Base-by-base conservation (phyloP, 371 early-diverging fungal genomes). In the Syncephalastrum contaminatum region DNA sequence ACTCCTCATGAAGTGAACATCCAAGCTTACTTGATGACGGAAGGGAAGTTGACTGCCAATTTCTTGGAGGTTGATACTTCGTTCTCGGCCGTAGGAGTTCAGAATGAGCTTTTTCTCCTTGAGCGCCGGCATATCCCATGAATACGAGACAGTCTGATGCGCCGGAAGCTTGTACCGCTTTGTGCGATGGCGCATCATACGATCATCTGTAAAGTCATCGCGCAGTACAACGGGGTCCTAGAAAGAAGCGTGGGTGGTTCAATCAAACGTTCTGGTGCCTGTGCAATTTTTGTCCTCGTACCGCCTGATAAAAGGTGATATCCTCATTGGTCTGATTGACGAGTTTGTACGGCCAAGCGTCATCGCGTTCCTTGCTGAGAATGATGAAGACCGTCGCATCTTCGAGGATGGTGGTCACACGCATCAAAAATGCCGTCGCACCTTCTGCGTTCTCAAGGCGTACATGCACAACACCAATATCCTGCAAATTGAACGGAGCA, bases 61-160 rank as follows among this genome's bases (percentile, higher is more conserved):
- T 66, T 96, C 95, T 62, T 91, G 88, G 39, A 94, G 55, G 48
- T 91, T 92, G 47, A 96, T 83, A 12, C 85, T 80, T 27, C 95
- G 78, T 52, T 91, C 88, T 6, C 75, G 67, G 8, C 89, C 92
- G 54, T 86, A 83, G 5, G 91, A 86, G 22, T 70, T 75, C 21
- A 96, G 49, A 15, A 88, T 86, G 41, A 96, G 66, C 8, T 81
- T 71, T 63, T 94, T 96, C n/a, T 85, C 80, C 20, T 78, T 73
- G 4, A 83, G 69, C 8, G 91, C 86, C 16, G 98, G 99, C 56
- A 85, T 72, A 60, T 99, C 99, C 96, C 97, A 97, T 1, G 98
- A 88, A 57, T 96, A 99, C n/a, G 86, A 80, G 56, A 88, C 72
- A 1, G 87, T 69, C 59, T 84, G 75, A 12, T 85, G 84, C 0